Evolutionary conservation across 2,329 filamentous ascomycete genomes (phyloP).

Genomic region (Calonectria honghensis): DNA sequence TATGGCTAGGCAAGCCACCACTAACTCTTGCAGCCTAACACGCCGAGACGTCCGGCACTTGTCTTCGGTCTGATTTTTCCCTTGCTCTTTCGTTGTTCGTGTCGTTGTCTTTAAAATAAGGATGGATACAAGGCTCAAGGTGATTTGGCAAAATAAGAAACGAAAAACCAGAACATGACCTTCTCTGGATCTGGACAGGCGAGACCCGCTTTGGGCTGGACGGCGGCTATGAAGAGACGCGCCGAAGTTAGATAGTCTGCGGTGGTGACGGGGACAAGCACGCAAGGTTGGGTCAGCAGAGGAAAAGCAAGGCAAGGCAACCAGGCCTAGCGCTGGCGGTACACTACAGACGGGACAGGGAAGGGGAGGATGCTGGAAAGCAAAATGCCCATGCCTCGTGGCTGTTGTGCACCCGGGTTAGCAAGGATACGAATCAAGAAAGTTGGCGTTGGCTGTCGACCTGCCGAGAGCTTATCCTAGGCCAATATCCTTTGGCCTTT

Average conservation of each 20-base stretch:
- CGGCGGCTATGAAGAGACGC: conserved; percentile 21
- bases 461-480: conserved; percentile 26
- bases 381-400: conserved; percentile 4
- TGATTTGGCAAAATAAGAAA: neutral
- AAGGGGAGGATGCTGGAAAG: conserved; percentile 1
- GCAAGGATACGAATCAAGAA: conserved; percentile 32
- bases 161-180: neutral
- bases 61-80: neutral
- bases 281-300: conserved; percentile 26
- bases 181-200: neutral
- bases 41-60: conserved; percentile 27
- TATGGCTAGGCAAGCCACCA: conserved; percentile 32
- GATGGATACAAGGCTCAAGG: neutral
- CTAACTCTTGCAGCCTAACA: conserved; percentile 37
- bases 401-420: conserved; percentile 1
- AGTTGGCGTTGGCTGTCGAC: conserved; percentile 24
- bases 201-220: conserved; percentile 13
- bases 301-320: neutral
- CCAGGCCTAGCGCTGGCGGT: conserved; percentile 12
- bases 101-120: neutral
- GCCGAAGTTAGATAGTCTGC: conserved; percentile 25
- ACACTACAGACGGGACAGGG: neutral
- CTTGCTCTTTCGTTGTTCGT: neutral
- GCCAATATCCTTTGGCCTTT: conserved; percentile 5
- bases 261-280: conserved; percentile 26